Percentiles rank a stretch among this genome's conserved stretches.
phyloP scores from a whole-genome alignment of 768 basidiomycete species.

The Serendipita indica region DNA sequence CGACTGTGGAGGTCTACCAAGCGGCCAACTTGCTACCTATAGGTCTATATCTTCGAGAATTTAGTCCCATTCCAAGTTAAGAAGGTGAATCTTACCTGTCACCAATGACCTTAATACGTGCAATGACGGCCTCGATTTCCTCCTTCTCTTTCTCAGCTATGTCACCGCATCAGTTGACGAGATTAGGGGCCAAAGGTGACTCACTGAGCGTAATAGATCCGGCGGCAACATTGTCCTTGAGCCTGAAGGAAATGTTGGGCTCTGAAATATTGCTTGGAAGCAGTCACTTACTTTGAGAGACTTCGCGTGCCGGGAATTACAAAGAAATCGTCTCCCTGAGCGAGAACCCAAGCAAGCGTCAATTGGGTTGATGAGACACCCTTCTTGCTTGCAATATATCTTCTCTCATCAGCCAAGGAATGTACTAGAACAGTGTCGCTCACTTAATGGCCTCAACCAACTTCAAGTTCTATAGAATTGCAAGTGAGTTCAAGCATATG shows the following conservation, averaged over 20 bases:
- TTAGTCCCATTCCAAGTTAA: too few relatives aligned
- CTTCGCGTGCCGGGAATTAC: constrained; percentile 29
- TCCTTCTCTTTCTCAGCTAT: background rate
- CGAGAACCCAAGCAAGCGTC: constrained; percentile 29
- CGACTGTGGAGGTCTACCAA: too few relatives aligned
- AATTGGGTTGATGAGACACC: constrained; percentile 28
- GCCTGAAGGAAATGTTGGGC: background rate
- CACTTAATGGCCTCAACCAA: constrained; percentile 29
- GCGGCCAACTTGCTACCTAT: too few relatives aligned
- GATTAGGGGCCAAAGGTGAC: too few relatives aligned
- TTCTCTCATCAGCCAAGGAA: constrained; percentile 32
- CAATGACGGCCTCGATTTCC: background rate
- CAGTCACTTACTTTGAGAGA: background rate
- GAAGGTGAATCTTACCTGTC: too few relatives aligned
- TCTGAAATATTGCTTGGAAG: constrained; percentile 13
- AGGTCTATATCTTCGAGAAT: too few relatives aligned
- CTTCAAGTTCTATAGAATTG: constrained; percentile 24
- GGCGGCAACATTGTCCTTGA: background rate
- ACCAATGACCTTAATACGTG: background rate
- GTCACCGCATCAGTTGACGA: background rate
- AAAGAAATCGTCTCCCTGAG: constrained; percentile 29
- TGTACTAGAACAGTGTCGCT: too few relatives aligned
- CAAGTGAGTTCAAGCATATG: background rate
- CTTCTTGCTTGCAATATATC: constrained; percentile 28
- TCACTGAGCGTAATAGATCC: background rate